Base-by-base conservation (phyloP, 2,329 filamentous ascomycete species). In the Alternaria hordeiaustralica region DNA sequence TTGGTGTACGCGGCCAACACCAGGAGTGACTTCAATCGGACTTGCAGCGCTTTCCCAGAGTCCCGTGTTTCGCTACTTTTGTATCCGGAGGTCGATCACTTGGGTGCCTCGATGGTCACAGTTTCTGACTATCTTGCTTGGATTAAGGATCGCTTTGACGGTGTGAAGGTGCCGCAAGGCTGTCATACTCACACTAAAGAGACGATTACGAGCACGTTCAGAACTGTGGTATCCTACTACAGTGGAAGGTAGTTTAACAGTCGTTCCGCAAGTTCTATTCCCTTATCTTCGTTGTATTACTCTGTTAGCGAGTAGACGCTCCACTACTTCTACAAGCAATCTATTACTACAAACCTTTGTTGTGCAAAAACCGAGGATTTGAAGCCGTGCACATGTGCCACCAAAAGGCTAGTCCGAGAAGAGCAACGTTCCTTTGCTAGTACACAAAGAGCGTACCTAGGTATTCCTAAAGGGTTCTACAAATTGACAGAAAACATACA, bases 281-380 rank as follows among this genome's bases (percentile, higher is more conserved):
- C 33, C 15, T 0, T n/a, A 9, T 5, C 2, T 0, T 13, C 15
- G 33, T n/a, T 36, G 33, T 0, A 36, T 36, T 1, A 15, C 6
- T 36, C 10, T 9, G 0, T n/a, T 5, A 10, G 33, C 4, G 15
- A 36, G 4, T 36, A n/a, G 7, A n/a, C n/a, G 7, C 33, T 5
- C 15, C 10, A 36, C 4, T 36, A 36, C 33, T 5, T 36, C 1
- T 10, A 5, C 33, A 36, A 10, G 3, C 0, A 3, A 9, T n/a
- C 4, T 9, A 5, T 0, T 36, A 36, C 7, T 36, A 36, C 33
- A 36, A 5, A 3, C 2, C 2, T 9, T 36, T n/a, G 8, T 36
- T 9, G 2, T 36, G 7, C 33, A 36, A 36, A 2, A 36, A n/a
- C 2, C 33, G 33, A 5, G 33, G 33, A 36, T 36, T 9, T 36